Evolutionary conservation across 169 alveolate species (phyloP).

Genomic region (Eimeria falciformis): DNA sequence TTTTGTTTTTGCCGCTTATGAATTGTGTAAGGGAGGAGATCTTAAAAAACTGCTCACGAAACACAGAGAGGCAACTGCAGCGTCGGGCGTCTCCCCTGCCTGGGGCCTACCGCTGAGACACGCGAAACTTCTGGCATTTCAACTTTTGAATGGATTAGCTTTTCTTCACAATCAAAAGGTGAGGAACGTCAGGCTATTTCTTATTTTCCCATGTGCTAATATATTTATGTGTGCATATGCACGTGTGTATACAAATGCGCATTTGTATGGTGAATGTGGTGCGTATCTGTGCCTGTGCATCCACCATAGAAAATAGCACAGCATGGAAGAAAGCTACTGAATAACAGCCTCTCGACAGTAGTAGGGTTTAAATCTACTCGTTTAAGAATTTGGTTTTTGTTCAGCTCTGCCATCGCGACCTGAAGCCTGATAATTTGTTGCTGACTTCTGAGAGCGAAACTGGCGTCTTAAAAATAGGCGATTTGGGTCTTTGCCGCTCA

Average conservation of each 20-base stretch:
- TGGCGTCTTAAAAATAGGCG: slow-evolving; percentile 90
- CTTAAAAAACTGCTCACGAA: slow-evolving; percentile 54
- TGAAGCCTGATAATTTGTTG: slow-evolving; percentile 94
- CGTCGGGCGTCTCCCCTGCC: slow-evolving; percentile 27
- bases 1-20: slow-evolving; percentile 90
- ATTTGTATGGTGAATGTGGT: too few relatives aligned
- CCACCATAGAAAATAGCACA: too few relatives aligned
- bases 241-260: background rate
- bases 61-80: slow-evolving; percentile 60
- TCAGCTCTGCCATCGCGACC: slow-evolving; percentile 91
- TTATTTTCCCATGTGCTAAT: too few relatives aligned
- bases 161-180: slow-evolving; percentile 95
- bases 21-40: slow-evolving; percentile 87
- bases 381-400: background rate
- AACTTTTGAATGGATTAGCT: slow-evolving; percentile 96
- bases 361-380: background rate
- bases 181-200: too few relatives aligned
- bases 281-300: too few relatives aligned
- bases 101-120: slow-evolving; percentile 85
- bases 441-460: slow-evolving; percentile 80
- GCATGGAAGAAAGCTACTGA: too few relatives aligned
- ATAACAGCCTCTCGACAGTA: too few relatives aligned
- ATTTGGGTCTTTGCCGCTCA: slow-evolving; percentile 93
- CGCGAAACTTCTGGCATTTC: slow-evolving; percentile 93
- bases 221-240: background rate